Evolutionary conservation across 2,329 filamentous ascomycete genomes (phyloP), one percentile per base, ranked within the genome.

Genomic region (Mycosphaerella sp.): DNA sequence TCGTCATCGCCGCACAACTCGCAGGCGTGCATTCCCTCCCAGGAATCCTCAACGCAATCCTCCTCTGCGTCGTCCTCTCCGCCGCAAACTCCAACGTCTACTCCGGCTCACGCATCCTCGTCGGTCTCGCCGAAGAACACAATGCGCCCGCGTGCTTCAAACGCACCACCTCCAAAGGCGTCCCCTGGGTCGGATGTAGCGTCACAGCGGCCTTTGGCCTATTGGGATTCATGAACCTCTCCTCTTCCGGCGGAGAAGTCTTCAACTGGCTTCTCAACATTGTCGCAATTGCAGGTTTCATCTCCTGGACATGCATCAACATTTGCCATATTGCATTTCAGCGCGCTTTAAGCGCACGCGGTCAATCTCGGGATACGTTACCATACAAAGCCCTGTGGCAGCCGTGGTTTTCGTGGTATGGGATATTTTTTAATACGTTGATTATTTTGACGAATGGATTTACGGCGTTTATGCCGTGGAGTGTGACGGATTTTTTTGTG

Each of bases 401-500:
- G 73, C 88, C 88, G 2, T 91, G 83, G 62, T 77, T 81, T 0
- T 86, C 86, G 0, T 91, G 80, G 66, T 83, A 85, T 51, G 84
- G 82, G 0, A 71, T 89, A 5, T 67, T 74, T 0, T 81, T 79
- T 26, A 86, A 83, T 1, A 79, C 82, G 46, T 67, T 87, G 60
- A 91, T 92, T 82, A 81, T 84, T 0, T 82, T 91, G 60, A 83
- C 90, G 1, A 82, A 85, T 12, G 88, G 87, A 0, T 93, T 90
- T 61, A 80, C 83, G 0, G 85, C 91, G 1, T 93, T 92, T 63
- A 67, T 91, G 2, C 76, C 78, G 4, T 92, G 86, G 87, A 77
- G 81, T 55, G 66, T 86, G 0, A 78, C 84, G 6, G 82, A 80
- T 6, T 93, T 92, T 67, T 69, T 92, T 29, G 89, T 89, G 69